phyloP scores from a whole-genome alignment of 23 red algal species.

The Pyropia yezoensis region DNA sequence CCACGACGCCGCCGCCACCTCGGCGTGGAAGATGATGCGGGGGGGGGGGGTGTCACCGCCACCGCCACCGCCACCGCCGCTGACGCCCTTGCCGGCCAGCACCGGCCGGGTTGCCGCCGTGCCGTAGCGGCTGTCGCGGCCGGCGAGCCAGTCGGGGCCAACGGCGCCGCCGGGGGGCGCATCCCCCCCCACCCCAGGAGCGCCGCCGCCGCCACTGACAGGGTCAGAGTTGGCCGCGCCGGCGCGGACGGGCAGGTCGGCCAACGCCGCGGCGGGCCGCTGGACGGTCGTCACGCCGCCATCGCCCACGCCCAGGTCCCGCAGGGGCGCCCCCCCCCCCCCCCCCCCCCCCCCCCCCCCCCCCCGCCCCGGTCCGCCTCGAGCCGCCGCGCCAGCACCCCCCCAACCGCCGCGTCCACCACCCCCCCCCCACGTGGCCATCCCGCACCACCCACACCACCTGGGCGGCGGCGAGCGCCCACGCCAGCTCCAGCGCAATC shows the following conservation, averaged over 20 bases:
- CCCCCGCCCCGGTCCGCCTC: neutral
- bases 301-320: no score
- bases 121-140: conserved; percentile 4
- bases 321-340: no score
- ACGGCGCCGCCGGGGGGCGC: conserved; percentile 20
- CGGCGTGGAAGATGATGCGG: no score
- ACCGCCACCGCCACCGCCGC: no score
- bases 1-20: no score
- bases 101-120: no score
- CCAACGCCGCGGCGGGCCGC: no score
- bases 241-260: no score
- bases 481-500: conserved; percentile 87
- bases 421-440: conserved; percentile 52
- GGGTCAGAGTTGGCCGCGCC: no score
- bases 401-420: conserved; percentile 60
- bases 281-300: no score
- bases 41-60: no score
- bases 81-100: no score
- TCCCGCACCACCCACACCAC: conserved; percentile 75
- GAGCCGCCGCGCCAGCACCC: conserved; percentile 10
- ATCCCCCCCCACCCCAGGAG: neutral
- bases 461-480: conserved; percentile 33
- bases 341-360: neutral
- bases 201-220: neutral
- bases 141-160: conserved; percentile 54